phyloP scores from a whole-genome alignment of 2,329 filamentous ascomycete species.

The Trichothecium roseum region DNA sequence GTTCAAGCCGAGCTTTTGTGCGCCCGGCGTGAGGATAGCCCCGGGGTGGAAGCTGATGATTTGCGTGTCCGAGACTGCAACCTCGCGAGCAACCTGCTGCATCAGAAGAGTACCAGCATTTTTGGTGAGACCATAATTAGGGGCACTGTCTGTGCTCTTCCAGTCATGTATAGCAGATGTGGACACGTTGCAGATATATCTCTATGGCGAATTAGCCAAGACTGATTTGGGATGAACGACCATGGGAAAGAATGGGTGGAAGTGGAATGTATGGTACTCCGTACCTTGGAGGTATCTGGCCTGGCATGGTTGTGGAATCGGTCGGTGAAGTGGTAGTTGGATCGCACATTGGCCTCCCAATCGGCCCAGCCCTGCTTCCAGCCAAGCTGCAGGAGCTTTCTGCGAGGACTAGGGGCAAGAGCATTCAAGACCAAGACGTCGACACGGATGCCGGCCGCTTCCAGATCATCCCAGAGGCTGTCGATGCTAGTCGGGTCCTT shows the following conservation, averaged over 20 bases:
- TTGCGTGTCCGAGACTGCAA: slow-evolving; percentile 20
- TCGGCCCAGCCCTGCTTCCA: no score
- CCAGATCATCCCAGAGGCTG: slow-evolving; percentile 7
- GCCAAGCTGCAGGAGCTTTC: no score
- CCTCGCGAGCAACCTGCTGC: slow-evolving; percentile 24
- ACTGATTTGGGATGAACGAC: no score
- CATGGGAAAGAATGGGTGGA: no score
- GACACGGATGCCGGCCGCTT: slow-evolving; percentile 28
- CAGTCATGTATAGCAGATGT: slow-evolving; percentile 16
- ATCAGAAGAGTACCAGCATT: slow-evolving; percentile 20
- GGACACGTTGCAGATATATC: no score
- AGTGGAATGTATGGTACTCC: no score
- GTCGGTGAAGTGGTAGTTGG: no score
- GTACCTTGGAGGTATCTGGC: slow-evolving; percentile 5
- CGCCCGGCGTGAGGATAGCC: slow-evolving; percentile 20
- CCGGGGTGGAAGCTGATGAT: slow-evolving; percentile 30
- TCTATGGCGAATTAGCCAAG: no score
- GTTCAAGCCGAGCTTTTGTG: slow-evolving; percentile 11
- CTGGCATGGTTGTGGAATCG: neutral
- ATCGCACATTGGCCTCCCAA: no score
- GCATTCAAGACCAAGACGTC: slow-evolving; percentile 3
- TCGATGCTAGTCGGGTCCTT: neutral
- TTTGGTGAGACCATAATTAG: slow-evolving; percentile 26
- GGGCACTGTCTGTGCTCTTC: slow-evolving; percentile 8
- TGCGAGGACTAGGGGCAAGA: no score